Conservation (phyloP, 148 eudicot genomes). For the Arctostaphylos glauca region DNA sequence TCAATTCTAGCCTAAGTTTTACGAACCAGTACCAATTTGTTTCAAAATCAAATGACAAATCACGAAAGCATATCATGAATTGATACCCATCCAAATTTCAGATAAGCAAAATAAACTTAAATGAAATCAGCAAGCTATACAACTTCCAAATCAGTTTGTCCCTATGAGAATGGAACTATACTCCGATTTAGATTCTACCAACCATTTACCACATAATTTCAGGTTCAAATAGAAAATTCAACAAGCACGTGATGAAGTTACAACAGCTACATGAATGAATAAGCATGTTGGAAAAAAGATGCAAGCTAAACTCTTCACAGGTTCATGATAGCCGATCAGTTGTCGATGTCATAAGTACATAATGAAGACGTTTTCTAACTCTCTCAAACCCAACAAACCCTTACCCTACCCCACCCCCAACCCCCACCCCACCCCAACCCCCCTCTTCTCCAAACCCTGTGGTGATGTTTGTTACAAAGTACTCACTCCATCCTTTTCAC, state of each 20-base stretch:
- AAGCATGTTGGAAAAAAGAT: neutral
- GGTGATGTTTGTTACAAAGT: neutral
- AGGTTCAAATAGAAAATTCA: neutral
- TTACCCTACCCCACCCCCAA: neutral
- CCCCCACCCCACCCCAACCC: neutral
- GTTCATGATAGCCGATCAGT: neutral
- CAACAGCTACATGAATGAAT: neutral
- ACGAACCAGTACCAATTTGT: neutral
- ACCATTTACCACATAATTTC: neutral
- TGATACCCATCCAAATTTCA: neutral
- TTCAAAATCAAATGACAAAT: neutral
- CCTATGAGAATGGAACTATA: neutral
- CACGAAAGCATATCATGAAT: neutral
- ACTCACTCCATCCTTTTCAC: neutral
- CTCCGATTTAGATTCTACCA: neutral
- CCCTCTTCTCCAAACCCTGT: neutral
- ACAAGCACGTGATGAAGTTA: neutral
- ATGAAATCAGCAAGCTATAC: neutral
- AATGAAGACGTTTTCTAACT: neutral
- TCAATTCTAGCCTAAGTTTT: neutral
- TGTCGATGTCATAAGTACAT: neutral
- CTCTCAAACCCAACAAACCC: neutral
- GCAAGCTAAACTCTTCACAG: neutral
- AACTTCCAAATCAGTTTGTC: neutral
- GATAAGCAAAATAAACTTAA: neutral